These are phyloP conservation scores for Didymella exigua DNA, from an alignment of 2,329 filamentous ascomycete genomes.

Conservation along the genomic window DNA sequence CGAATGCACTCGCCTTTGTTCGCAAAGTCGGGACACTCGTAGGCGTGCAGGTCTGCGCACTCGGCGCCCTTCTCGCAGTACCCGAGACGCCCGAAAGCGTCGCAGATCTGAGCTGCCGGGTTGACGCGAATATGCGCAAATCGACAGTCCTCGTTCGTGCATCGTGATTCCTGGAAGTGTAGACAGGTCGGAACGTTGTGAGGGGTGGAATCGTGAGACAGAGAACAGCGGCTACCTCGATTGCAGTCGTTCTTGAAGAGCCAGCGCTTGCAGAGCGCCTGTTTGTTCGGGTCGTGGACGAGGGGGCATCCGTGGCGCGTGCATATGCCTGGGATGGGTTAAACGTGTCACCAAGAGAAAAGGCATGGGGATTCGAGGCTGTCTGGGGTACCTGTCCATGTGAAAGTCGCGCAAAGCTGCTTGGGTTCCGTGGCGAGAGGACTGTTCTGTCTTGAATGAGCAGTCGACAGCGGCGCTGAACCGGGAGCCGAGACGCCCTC, in stretches of 20 bases:
- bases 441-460: conserved; percentile 10
- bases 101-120: conserved; percentile 79
- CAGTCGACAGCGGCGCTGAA: conserved; percentile 3
- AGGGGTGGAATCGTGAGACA: conserved; percentile 84
- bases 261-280: conserved; percentile 88
- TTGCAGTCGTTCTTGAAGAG: conserved; percentile 79
- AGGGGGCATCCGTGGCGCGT: conserved; percentile 82
- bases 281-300: conserved; percentile 82
- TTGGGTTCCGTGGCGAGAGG: conserved; percentile 16
- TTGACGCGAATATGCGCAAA: conserved; percentile 85
- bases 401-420: conserved; percentile 35
- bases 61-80: conserved; percentile 83
- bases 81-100: conserved; percentile 80
- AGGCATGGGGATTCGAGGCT: conserved; percentile 10
- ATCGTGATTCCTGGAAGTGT: conserved; percentile 88
- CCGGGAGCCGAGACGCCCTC: conserved; percentile 1
- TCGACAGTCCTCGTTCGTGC: conserved; percentile 82
- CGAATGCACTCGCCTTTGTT: conserved; percentile 81
- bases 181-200: conserved; percentile 87
- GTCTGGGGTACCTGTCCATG: conserved; percentile 40
- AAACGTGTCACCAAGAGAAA: conserved; percentile 16
- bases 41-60: conserved; percentile 83
- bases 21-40: conserved; percentile 94
- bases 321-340: conserved; percentile 68
- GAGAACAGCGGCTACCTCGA: conserved; percentile 79